Evolutionary conservation across 2,329 filamentous ascomycete species (phyloP), one percentile per base, ranked within the genome.

Genomic region (Exophiala bonariae): DNA sequence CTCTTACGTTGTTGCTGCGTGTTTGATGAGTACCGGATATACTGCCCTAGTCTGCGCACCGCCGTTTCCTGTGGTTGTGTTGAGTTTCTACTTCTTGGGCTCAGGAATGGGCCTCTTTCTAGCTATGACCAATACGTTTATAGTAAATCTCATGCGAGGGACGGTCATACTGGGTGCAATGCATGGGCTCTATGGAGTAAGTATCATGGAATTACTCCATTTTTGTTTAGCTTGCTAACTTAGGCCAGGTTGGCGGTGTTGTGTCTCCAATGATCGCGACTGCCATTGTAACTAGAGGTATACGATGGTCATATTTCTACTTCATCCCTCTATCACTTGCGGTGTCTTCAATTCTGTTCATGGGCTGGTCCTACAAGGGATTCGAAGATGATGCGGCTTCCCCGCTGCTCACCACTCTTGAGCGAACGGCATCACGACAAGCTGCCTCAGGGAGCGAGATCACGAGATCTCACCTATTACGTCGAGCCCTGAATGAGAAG

Each of bases 211-310:
- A n/a, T n/a, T n/a, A n/a, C n/a, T n/a, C n/a, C n/a, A n/a, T n/a
- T n/a, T n/a, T n/a, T n/a, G n/a, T n/a, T n/a, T n/a, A n/a, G n/a
- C n/a, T n/a, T n/a, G n/a, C 47, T 56, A 31, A 50, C 30, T 8
- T 20, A 20, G 36, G 7, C 23, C 40, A 55, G 51, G 56, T 86
- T 32, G 84, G 83, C 31, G 84, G 81, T 35, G 82, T 67, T 0
- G 59, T 75, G 19, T 86, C 82, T 0, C 88, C 89, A 0, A 74
- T 95, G 5, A 79, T 89, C 11, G 88, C 88, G 2, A 95, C 88
- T 0, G 76, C 82, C 0, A 76, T 95, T 59, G 84, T 84, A 1
- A 83, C 85, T 0, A 66, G 72, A 2, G 75, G 77, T 3, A 65
- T 80, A 0, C 56, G 75, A 17, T 93, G 87, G 87, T 83, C 80